Conservation (phyloP, 352 stramenopile species). For the Globisporangium viniferum region DNA sequence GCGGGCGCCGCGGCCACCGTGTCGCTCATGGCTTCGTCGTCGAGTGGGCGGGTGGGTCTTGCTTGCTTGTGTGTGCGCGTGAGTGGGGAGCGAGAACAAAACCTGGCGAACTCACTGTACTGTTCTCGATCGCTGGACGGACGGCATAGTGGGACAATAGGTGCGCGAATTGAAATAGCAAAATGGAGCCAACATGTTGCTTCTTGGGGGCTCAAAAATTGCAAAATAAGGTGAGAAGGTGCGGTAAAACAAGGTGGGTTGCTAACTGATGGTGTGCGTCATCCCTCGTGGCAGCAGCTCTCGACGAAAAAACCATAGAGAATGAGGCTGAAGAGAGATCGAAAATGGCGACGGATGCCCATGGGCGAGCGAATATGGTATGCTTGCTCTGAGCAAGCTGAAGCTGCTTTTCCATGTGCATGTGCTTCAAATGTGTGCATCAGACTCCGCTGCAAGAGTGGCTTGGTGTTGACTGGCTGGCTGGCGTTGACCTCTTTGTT, state of each 20-base stretch:
- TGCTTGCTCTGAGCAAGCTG: background rate
- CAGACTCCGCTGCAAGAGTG: background rate
- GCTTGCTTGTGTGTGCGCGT: background rate
- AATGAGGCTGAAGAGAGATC: background rate
- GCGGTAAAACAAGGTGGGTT: background rate
- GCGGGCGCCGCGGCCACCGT: constrained; percentile 46
- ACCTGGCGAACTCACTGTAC: background rate
- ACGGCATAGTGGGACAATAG: background rate
- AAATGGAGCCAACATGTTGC: background rate
- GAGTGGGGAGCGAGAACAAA: constrained; percentile 2
- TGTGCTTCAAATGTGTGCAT: background rate
- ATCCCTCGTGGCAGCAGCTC: background rate
- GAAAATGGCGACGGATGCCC: background rate
- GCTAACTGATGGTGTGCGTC: constrained; percentile 1
- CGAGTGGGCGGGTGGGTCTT: too few species aligned
- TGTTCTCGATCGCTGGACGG: background rate
- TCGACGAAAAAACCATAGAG: background rate
- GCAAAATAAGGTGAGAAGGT: background rate
- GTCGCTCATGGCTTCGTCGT: constrained; percentile 40
- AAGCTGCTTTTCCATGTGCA: background rate
- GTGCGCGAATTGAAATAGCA: background rate
- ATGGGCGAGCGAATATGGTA: background rate
- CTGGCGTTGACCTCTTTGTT: background rate
- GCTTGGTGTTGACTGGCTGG: constrained; percentile 3
- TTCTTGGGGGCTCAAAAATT: background rate